Conservation (phyloP, 2,329 filamentous ascomycete genomes). For the Graphiopsis chlorocephala region DNA sequence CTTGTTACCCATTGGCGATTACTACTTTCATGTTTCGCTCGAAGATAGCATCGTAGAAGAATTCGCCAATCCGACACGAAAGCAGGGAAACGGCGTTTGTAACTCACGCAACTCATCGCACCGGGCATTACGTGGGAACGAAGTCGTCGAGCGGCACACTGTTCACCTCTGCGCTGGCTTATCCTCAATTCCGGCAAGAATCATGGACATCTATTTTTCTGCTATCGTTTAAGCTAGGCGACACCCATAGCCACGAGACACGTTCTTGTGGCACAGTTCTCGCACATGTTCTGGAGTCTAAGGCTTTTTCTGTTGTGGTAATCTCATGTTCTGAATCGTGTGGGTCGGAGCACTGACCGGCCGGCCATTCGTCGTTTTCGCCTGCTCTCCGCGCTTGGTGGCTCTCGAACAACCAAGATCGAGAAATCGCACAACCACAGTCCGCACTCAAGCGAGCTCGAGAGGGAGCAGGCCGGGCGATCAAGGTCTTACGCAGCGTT, state of each 20-base stretch:
- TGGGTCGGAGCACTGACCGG: too few relatives aligned
- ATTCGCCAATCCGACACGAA: neutral
- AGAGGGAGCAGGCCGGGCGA: neutral
- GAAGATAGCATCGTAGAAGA: too few relatives aligned
- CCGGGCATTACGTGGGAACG: neutral
- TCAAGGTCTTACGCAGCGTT: neutral
- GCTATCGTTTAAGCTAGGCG: neutral
- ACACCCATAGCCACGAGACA: neutral
- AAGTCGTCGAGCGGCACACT: neutral
- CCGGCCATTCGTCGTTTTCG: too few relatives aligned
- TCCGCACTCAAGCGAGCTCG: neutral
- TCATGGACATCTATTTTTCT: neutral
- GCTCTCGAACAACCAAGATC: neutral
- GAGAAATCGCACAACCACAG: neutral
- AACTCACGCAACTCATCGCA: neutral
- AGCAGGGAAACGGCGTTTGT: neutral
- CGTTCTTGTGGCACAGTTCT: neutral
- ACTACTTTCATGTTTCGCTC: too few relatives aligned
- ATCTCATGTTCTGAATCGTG: too few relatives aligned
- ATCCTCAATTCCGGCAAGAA: neutral
- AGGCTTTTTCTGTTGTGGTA: neutral
- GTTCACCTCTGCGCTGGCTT: neutral
- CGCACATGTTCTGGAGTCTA: neutral
- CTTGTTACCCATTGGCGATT: too few relatives aligned
- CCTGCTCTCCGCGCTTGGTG: too few relatives aligned